phyloP scores from a whole-genome alignment of 2,329 filamentous ascomycete species.

The Xylaria sp. region DNA sequence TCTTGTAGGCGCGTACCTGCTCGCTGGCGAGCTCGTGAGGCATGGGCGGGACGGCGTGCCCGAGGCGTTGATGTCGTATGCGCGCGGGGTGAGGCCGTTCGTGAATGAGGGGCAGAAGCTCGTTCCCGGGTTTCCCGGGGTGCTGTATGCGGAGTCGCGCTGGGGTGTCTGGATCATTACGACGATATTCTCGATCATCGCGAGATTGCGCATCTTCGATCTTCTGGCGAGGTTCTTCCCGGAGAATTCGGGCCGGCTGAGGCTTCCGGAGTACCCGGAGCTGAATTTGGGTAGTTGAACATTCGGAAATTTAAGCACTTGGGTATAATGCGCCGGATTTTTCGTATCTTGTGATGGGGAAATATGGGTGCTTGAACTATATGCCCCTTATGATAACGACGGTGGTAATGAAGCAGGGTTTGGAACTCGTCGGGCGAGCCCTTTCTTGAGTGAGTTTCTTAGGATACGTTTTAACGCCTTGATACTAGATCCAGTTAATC shows the following conservation, averaged over 20 bases:
- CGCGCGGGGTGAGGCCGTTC: slow-evolving; percentile 58
- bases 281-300: slow-evolving; percentile 36
- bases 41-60: slow-evolving; percentile 43
- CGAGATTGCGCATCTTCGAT: slow-evolving; percentile 42
- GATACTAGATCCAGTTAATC: background rate
- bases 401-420: background rate
- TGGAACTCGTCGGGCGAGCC: background rate
- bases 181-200: slow-evolving; percentile 42
- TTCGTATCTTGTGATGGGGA: background rate
- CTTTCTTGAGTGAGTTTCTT: background rate
- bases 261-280: slow-evolving; percentile 47
- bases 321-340: background rate
- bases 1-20: slow-evolving; percentile 64
- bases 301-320: background rate
- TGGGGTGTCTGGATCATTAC: slow-evolving; percentile 42
- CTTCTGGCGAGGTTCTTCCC: slow-evolving; percentile 38
- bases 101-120: slow-evolving; percentile 56
- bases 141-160: slow-evolving; percentile 39
- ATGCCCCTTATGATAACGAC: too few species aligned
- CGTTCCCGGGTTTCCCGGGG: slow-evolving; percentile 33
- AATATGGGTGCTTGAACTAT: background rate
- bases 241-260: slow-evolving; percentile 40
- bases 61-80: slow-evolving; percentile 57
- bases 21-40: slow-evolving; percentile 64
- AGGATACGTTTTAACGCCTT: background rate